These are phyloP conservation scores for Kernera saxatilis DNA, from an alignment of 345 rosid genomes.

Conservation along the genomic window DNA sequence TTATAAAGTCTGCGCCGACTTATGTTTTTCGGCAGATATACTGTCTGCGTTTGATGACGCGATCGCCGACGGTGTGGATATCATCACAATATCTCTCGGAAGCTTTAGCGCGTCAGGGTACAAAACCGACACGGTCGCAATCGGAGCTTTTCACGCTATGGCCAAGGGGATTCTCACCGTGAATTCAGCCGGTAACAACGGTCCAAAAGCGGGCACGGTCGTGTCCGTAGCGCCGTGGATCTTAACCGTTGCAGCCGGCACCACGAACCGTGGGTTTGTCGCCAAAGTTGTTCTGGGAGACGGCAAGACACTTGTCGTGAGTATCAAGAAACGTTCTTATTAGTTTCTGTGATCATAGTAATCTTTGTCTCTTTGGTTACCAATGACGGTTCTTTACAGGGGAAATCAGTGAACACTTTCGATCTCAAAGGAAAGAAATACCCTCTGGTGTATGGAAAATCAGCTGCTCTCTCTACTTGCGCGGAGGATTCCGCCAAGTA, in stretches of 20 bases:
- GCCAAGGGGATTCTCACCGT: slow-evolving; percentile 39
- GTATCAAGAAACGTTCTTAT: slow-evolving; percentile 2
- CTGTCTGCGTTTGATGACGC: slow-evolving; percentile 60
- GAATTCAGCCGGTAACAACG: slow-evolving; percentile 36
- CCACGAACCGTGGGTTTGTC: slow-evolving; percentile 34
- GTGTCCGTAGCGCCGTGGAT: slow-evolving; percentile 41
- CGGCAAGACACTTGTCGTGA: slow-evolving; percentile 35
- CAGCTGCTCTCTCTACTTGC: background rate
- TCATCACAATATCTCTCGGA: slow-evolving; percentile 34
- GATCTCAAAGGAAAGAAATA: slow-evolving; percentile 14
- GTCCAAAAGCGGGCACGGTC: background rate
- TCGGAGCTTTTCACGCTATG: slow-evolving; percentile 49
- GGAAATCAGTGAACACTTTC: slow-evolving; percentile 33
- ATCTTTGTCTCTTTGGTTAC: background rate
- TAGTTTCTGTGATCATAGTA: background rate
- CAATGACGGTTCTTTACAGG: slow-evolving; percentile 22
- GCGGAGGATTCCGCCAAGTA: background rate
- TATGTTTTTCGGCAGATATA: background rate
- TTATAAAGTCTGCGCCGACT: slow-evolving; percentile 28
- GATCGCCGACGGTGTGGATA: slow-evolving; percentile 57
- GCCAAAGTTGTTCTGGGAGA: slow-evolving; percentile 39
- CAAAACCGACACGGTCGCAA: slow-evolving; percentile 11
- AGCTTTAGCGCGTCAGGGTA: rapidly evolving
- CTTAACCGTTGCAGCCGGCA: slow-evolving; percentile 45
- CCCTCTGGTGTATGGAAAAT: slow-evolving; percentile 29